Base-by-base conservation (phyloP, 805 yeast genomes). In the Brettanomyces naardenensis region DNA sequence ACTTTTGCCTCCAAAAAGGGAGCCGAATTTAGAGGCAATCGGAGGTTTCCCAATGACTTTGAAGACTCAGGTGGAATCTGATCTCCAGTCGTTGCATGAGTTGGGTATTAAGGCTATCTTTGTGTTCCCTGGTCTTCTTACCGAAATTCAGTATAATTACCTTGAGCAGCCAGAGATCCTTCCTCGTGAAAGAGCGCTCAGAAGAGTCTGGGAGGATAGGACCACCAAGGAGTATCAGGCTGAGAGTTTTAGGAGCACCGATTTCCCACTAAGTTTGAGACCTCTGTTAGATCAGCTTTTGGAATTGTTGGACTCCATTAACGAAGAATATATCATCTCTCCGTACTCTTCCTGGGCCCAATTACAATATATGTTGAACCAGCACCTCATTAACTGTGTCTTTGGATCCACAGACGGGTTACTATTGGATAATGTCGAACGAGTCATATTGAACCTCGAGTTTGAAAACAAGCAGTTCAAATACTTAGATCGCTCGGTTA, bases 321-420 rank as follows among this genome's bases (percentile, higher is more conserved):
- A 65, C 3, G 60, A 85, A 10, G 81, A 79, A 41, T 89, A 71
- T 53, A 59, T 87, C 40, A 74, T 88, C 10, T 82, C 95, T 26
- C 97, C 97, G 4, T 88, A 78, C 53, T 69, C 78, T 31, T 76
- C 96, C 0, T 78, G 87, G 61, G 72, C 79, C 29, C 96, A 90
- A 59, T 66, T 92, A 49, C 75, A 83, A 5, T 87, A 86, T 51
- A 61, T 90, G 49, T 68, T 70, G 44, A 71, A 71, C 32, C 65
- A 65, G 35, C 67, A 65, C 0, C 61, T 66, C 33, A 72, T 90
- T 36, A 88, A 89, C 56, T 78, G 82, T 4, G 75, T 89, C 27
- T 84, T 78, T 58, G 95, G 95, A 1, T 80, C 95, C 6, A 80
- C 88, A 1, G 97, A 92, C 49, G 68, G 78, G 28, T 62, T 89